Evolutionary conservation across 192 early-diverging fungal genomes (phyloP).

Genomic region (Radiomyces spectabilis): DNA sequence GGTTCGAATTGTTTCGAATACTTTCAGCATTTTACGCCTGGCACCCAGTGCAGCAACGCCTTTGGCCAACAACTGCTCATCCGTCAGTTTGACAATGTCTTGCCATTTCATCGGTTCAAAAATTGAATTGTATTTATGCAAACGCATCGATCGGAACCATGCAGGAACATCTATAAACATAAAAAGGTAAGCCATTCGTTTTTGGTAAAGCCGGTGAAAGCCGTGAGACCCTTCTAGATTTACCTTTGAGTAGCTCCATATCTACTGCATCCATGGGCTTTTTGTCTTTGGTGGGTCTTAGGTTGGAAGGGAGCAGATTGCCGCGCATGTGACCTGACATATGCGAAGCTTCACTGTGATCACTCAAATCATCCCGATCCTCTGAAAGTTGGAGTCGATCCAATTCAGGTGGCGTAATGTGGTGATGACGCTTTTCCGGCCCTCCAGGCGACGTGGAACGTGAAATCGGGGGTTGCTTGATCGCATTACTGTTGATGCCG

Average conservation of each 20-base stretch:
- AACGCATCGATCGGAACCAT: slow-evolving; percentile 84
- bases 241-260: slow-evolving; percentile 64
- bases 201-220: no score
- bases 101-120: slow-evolving; percentile 87
- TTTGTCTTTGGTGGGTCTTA: no score
- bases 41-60: slow-evolving; percentile 93
- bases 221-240: neutral
- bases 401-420: no score
- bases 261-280: slow-evolving; percentile 71
- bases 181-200: no score
- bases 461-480: no score
- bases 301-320: no score
- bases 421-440: no score
- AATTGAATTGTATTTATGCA: slow-evolving; percentile 91
- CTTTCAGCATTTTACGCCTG: slow-evolving; percentile 91
- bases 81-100: slow-evolving; percentile 78
- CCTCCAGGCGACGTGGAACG: no score
- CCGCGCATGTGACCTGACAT: no score
- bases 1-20: slow-evolving; percentile 72
- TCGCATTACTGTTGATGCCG: no score
- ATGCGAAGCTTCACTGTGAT: slow-evolving; percentile 26
- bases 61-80: slow-evolving; percentile 69
- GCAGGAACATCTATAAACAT: slow-evolving; percentile 69
- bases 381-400: no score
- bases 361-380: slow-evolving; percentile 20